Evolutionary conservation across 805 yeast genomes (phyloP), one percentile per base, ranked within the genome.

Genomic region (Yamadazyma paraphyllophila): DNA sequence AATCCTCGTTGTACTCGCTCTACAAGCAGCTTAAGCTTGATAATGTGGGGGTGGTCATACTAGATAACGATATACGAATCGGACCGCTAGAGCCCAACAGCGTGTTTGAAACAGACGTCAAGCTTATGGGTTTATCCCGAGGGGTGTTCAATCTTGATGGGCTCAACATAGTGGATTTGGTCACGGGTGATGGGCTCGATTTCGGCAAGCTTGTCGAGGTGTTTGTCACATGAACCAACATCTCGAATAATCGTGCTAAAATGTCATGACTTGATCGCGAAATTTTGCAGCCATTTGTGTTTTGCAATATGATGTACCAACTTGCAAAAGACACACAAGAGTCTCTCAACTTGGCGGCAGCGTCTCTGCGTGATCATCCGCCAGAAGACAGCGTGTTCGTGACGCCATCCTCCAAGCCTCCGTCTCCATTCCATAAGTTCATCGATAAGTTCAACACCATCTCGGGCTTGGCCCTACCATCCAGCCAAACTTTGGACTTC

Each of bases 181-280:
- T 60, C 31, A 74, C 81, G 14, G 88, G 91, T 2, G 91, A 85
- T 46, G 76, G 80, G 1, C 73, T 82, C 50, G 90, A 82, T 49
- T 83, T 87, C 58, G 90, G 89, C 1, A 76, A 79, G 47, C 65
- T 86, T 43, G 68, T 87, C 31, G 90, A 85, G 54, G 85, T 87
- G 1, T 74, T 82, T 45, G 88, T 86, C 3, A 48, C 47, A 29
- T 51, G 43, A 15, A n/a, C n/a, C n/a, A n/a, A n/a, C n/a, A n/a
- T n/a, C n/a, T n/a, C n/a, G n/a, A n/a, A n/a, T n/a, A n/a, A 29
- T 32, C 36, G 4, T 15, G 4, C 3, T 15, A 13, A 13, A 20
- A 20, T 6, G 6, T 6, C 6, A 3, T 4, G 24, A 20, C 24
- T 13, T 13, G 36, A n/a, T 9, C 17, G 36, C 17, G 36, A 32